These are phyloP conservation scores for Arthroderma sp. DNA, from an alignment of 2,329 filamentous ascomycete species.

Conservation along the genomic window DNA sequence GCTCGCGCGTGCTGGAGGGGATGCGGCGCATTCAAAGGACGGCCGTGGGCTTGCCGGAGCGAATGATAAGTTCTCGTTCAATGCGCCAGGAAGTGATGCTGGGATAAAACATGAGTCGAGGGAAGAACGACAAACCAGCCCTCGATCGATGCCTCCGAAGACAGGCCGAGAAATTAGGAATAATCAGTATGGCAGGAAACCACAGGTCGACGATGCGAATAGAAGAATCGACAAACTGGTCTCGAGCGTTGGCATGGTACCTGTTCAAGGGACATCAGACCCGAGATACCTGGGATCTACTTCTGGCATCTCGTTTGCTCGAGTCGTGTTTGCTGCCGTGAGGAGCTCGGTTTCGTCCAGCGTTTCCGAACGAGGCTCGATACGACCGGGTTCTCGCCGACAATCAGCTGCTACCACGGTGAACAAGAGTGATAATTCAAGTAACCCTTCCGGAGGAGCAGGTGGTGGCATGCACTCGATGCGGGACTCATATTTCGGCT, in stretches of 20 bases:
- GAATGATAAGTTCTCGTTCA: not conserved
- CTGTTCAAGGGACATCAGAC: conserved; percentile 65
- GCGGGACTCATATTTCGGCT: conserved; percentile 93
- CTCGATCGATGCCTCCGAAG: not conserved
- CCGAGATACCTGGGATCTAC: conserved; percentile 72
- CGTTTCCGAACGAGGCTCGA: conserved; percentile 52
- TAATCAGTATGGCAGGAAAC: conserved; percentile 30
- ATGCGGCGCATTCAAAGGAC: not conserved
- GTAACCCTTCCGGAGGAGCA: conserved; percentile 25
- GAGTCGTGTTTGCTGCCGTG: conserved; percentile 87
- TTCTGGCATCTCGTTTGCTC: conserved; percentile 84
- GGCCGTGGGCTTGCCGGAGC: not conserved
- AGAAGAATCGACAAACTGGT: conserved; percentile 52
- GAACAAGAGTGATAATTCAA: not conserved
- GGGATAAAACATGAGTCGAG: conserved; percentile 10
- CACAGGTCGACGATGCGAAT: conserved; percentile 41
- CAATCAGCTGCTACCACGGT: conserved; percentile 39
- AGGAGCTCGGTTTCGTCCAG: conserved; percentile 55
- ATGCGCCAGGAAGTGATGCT: not conserved
- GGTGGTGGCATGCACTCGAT: conserved; percentile 54
- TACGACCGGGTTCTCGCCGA: conserved; percentile 46
- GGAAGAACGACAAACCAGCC: not conserved
- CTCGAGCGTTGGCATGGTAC: conserved; percentile 61
- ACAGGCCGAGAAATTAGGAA: conserved; percentile 8
- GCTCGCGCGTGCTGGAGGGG: not conserved